Base-by-base conservation (phyloP, 352 stramenopile genomes). In the Pythium pectinolyticum region DNA sequence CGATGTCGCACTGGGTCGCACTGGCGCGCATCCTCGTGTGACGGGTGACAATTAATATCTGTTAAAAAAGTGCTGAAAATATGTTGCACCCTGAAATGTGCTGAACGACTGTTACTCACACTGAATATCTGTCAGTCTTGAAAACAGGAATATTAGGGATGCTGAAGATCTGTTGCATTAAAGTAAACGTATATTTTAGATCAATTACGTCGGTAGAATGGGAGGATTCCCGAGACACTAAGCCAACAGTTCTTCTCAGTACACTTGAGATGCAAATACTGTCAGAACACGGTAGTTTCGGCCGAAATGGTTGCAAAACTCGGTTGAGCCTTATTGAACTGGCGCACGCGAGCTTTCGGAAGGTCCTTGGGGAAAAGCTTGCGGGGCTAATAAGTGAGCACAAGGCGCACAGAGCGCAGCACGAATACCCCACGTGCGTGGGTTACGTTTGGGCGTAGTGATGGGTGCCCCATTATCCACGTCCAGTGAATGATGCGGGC, bases 401-500 rank as follows among this genome's bases (percentile, higher is more conserved):
- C 49, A n/a, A 57, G 32, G 3, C 27, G 49, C 49, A 22, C 49
- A 14, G 49, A 30, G 15, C 32, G 49, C 5, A 46, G 19, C 2
- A 46, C 30, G 31, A 57, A 57, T 2, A 57, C 19, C 14, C 31
- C 49, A 5, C 49, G 49, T 14, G 49, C 49, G 32, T 57, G 49
- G 1, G 49, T 57, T 4, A 57, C 31, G 32, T 46, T 57, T 28
- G 30, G 20, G 5, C 49, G 32, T n/a, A 31, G n/a, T 10, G 1
- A 31, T 28, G 32, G 49, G 31, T 24, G 20, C 6, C 49, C 49
- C 30, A 57, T 57, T 20, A 43, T 20, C 49, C 49, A 57, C 19
- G 49, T 57, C 49, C 30, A 57, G 49, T 57, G 49, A 32, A 57
- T 32, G 31, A 57, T 46, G 49, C 49, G 32, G 2, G 30, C 30